Evolutionary conservation across 768 basidiomycete species (phyloP).

Genomic region (Amylocystis lapponica): DNA sequence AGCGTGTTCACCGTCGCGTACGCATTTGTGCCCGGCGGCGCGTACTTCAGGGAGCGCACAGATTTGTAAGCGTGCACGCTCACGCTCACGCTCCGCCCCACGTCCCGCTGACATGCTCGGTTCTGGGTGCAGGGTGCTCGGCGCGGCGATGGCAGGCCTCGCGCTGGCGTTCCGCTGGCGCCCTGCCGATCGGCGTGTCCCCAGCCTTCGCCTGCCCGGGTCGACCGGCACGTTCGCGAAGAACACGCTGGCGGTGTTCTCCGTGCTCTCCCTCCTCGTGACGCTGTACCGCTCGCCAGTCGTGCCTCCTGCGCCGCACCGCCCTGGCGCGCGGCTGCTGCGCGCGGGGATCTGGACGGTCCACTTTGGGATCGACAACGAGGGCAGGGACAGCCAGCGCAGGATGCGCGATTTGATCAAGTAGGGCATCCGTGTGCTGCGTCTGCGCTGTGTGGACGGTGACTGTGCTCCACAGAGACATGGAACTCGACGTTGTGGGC

Average conservation of each 20-base stretch:
- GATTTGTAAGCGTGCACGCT: constrained; percentile 57
- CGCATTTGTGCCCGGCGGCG: constrained; percentile 82
- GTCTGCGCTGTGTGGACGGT: background rate
- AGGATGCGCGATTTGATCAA: constrained; percentile 51
- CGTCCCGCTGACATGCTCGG: background rate
- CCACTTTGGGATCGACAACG: constrained; percentile 81
- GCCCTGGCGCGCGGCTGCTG: constrained; percentile 59
- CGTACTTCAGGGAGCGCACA: constrained; percentile 70
- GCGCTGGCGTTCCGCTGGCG: constrained; percentile 43
- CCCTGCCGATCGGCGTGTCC: constrained; percentile 13
- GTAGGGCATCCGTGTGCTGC: constrained; percentile 5
- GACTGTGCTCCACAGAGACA: constrained; percentile 41
- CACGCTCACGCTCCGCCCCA: too few species aligned
- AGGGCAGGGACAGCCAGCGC: constrained; percentile 66
- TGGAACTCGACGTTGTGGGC: constrained; percentile 83
- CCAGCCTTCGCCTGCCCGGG: constrained; percentile 2
- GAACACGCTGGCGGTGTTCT: constrained; percentile 16
- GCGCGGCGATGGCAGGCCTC: constrained; percentile 47
- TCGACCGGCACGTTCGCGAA: constrained; percentile 7
- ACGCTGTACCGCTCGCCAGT: constrained; percentile 52
- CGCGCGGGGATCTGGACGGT: constrained; percentile 89
- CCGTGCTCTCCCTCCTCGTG: constrained; percentile 39
- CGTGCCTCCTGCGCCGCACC: constrained; percentile 48
- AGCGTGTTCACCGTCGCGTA: constrained; percentile 85
- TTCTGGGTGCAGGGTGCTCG: constrained; percentile 39